These are phyloP conservation scores for Solanum rostratum DNA, from an alignment of 257 asterid species.

Conservation along the genomic window DNA sequence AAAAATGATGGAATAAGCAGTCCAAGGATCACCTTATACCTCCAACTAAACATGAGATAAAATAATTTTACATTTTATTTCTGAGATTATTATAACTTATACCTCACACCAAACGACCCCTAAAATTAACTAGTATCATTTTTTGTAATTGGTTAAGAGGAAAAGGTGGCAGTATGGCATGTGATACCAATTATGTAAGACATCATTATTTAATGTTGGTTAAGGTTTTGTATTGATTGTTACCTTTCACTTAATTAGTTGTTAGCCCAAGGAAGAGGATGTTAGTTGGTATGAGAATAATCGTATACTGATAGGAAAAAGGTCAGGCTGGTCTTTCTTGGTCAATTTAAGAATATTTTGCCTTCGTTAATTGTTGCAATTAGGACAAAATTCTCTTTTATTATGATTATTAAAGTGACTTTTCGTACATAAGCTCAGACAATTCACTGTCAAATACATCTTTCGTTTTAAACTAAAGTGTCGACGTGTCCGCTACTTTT, in stretches of 20 bases:
- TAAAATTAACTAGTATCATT: background rate
- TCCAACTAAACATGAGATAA: too few species aligned
- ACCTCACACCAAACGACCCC: too few species aligned
- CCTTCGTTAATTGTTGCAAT: background rate
- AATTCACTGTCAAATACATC: too few species aligned
- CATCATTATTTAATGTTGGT: background rate
- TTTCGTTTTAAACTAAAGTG: too few species aligned
- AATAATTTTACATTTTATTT: too few species aligned
- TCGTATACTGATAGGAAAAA: background rate
- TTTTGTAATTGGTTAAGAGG: background rate
- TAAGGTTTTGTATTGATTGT: background rate
- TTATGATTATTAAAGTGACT: background rate
- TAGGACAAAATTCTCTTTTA: background rate
- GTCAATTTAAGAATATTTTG: background rate
- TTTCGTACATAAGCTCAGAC: background rate
- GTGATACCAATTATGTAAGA: constrained; percentile 8
- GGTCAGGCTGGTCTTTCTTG: background rate
- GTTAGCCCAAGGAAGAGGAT: background rate
- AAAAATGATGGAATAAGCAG: too few species aligned
- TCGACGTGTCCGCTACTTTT: too few species aligned
- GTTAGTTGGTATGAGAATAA: background rate
- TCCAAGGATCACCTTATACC: too few species aligned
- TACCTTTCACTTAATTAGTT: background rate
- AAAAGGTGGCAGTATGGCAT: background rate
- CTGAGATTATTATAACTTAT: too few species aligned